Percentiles rank a stretch among this genome's conserved stretches.
phyloP scores from a whole-genome alignment of 2,329 filamentous ascomycete species.

The Periconia digitata region DNA sequence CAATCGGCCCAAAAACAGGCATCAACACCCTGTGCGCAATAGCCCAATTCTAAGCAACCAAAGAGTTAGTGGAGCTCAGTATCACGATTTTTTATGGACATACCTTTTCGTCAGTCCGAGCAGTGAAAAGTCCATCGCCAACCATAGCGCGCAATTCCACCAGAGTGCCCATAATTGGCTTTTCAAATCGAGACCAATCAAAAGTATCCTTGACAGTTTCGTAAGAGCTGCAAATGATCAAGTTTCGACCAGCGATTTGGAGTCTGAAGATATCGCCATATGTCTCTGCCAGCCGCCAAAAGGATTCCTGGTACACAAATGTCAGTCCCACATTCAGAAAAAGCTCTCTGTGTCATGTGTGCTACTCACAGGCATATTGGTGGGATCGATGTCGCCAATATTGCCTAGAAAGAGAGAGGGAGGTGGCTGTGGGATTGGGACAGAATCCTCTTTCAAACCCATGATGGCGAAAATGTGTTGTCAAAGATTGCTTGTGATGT shows the following conservation, averaged over 20 bases:
- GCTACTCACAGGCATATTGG: slow-evolving; percentile 9
- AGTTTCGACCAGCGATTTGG: slow-evolving; percentile 50
- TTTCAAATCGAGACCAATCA: slow-evolving; percentile 14
- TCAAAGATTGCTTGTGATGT: too few species aligned
- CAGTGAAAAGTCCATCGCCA: slow-evolving; percentile 18
- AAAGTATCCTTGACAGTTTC: slow-evolving; percentile 15
- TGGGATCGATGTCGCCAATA: slow-evolving; percentile 22
- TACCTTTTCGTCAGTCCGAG: slow-evolving; percentile 11
- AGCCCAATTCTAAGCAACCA: slow-evolving; percentile 13
- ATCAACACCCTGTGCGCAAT: slow-evolving; percentile 45
- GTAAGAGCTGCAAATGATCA: slow-evolving; percentile 50
- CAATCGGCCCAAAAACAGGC: slow-evolving; percentile 37
- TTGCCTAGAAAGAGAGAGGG: slow-evolving; percentile 17
- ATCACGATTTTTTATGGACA: neutral
- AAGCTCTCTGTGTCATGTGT: neutral
- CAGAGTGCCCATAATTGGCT: slow-evolving; percentile 7
- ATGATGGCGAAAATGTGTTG: too few species aligned
- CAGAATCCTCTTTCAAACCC: neutral
- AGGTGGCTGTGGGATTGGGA: slow-evolving; percentile 18
- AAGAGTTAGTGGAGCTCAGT: neutral
- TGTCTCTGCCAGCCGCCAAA: slow-evolving; percentile 16
- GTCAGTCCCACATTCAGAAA: neutral
- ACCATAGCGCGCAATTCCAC: slow-evolving; percentile 11
- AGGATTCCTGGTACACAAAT: neutral
- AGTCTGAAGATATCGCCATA: slow-evolving; percentile 64